phyloP scores from a whole-genome alignment of 768 basidiomycete species.

The Hericium rajendrae region DNA sequence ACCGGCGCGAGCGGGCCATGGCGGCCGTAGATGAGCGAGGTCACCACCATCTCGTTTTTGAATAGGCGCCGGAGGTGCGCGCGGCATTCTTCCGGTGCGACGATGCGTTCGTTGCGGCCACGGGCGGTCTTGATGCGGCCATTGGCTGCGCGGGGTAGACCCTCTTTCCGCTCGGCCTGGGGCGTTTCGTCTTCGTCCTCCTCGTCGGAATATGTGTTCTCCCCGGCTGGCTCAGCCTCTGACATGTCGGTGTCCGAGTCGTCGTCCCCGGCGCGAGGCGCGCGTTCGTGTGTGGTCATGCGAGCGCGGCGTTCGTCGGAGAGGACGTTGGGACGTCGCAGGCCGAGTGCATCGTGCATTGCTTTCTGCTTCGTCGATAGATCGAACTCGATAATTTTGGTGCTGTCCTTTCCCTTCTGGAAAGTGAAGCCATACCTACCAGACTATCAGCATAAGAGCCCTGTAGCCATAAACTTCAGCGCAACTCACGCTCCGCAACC shows the following conservation, averaged over 20 bases:
- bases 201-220: slow-evolving; percentile 40
- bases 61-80: slow-evolving; percentile 89
- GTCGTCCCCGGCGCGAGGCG: slow-evolving; percentile 2
- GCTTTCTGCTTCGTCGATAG: slow-evolving; percentile 71
- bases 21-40: slow-evolving; percentile 82
- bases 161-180: slow-evolving; percentile 25
- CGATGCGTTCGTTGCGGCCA: slow-evolving; percentile 83
- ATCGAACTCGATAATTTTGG: slow-evolving; percentile 92
- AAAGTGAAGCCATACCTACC: slow-evolving; percentile 71
- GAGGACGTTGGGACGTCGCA: slow-evolving; percentile 74
- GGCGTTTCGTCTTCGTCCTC: slow-evolving; percentile 36
- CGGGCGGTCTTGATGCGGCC: slow-evolving; percentile 68
- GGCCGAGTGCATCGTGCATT: slow-evolving; percentile 36
- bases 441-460: slow-evolving; percentile 1
- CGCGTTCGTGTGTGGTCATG: not conserved
- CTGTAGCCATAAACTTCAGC: not conserved
- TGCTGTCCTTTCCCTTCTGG: slow-evolving; percentile 80
- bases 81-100: slow-evolving; percentile 87
- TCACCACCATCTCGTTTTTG: slow-evolving; percentile 70
- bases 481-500: slow-evolving; percentile 74
- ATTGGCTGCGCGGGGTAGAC: slow-evolving; percentile 42
- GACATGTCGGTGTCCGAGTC: slow-evolving; percentile 41
- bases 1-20: slow-evolving; percentile 77
- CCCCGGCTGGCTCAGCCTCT: slow-evolving; percentile 40
- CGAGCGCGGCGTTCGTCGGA: slow-evolving; percentile 29